phyloP scores from a whole-genome alignment of 2,329 filamentous ascomycete species.

The Sphaceloma murrayae region DNA sequence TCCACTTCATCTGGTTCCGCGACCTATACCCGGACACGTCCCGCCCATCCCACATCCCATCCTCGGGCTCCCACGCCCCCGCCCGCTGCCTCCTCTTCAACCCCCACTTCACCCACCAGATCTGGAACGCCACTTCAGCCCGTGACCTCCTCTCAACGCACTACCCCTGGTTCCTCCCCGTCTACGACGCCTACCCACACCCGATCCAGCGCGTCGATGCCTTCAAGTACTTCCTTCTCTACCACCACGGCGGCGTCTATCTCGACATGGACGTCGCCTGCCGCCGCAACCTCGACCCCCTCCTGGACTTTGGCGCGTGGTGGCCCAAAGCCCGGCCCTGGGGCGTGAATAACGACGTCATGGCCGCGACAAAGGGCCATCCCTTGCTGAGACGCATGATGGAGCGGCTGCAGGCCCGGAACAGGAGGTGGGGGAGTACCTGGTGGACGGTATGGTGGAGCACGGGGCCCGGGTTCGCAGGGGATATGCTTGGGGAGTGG shows the following conservation, averaged over 20 bases:
- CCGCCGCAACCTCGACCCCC: constrained; percentile 53
- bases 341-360: constrained; percentile 67
- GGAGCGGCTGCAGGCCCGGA: background rate
- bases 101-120: constrained; percentile 18
- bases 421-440: background rate
- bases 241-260: constrained; percentile 25
- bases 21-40: constrained; percentile 19
- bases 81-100: constrained; percentile 18
- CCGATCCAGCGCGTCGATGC: constrained; percentile 25
- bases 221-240: constrained; percentile 24
- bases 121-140: constrained; percentile 20
- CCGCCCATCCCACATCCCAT: constrained; percentile 19
- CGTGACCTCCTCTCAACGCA: constrained; percentile 19
- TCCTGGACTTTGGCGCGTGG: constrained; percentile 58
- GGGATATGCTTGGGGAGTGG: constrained; percentile 25
- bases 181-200: constrained; percentile 27
- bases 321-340: constrained; percentile 59
- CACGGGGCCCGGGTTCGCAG: constrained; percentile 26
- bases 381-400: constrained; percentile 22
- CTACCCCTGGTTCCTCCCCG: constrained; percentile 52
- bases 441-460: constrained; percentile 28
- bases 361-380: constrained; percentile 38
- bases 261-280: constrained; percentile 47
- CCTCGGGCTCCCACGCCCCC: constrained; percentile 20
- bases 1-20: constrained; percentile 23